Evolutionary conservation across 176 grass and related monocot species (phyloP), one percentile per base, ranked within the genome.

Genomic region (Aegilops speltoides): DNA sequence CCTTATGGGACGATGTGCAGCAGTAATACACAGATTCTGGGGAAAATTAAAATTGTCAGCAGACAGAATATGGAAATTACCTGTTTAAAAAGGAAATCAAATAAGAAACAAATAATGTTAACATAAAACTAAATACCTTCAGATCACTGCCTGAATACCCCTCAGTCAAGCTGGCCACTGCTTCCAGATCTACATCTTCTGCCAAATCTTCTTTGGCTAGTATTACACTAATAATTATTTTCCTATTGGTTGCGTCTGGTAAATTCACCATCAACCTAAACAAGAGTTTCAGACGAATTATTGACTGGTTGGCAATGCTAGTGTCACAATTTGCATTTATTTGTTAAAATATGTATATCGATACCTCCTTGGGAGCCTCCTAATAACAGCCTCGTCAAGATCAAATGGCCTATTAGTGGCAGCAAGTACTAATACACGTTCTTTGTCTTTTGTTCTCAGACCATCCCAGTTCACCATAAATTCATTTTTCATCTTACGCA

Each of bases 391-490:
- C 85, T 98, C 96, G 25, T 98, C 96, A 80, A 98, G 96, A 83
- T 98, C 96, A 92, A 98, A 98, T 29, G 96, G 96, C 71, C 96
- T 93, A 91, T 98, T 98, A 20, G 96, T 98, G 36, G 96, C 96
- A 74, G 96, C 93, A 89, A 98, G 93, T 79, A 98, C 96, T 84
- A 98, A 91, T 61, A 98, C 94, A 26, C 96, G 92, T 66, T 98
- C 96, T 88, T 89, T 96, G 87, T 91, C 96, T 89, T 96, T 98
- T 40, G 96, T 96, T 76, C 93, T 91, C 45, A 98, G 82, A 70
- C 96, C 96, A 91, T 98, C 96, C 96, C 96, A 98, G 63, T 98
- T 98, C 68, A 98, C 92, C 96, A 98, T 98, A 89, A 98, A 98
- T 86, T 98, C 96, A 52, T 98, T 98, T 87, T 98, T 98, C 96